Base-by-base conservation (phyloP, 23 red algal genomes). In the Pyropia yezoensis region DNA sequence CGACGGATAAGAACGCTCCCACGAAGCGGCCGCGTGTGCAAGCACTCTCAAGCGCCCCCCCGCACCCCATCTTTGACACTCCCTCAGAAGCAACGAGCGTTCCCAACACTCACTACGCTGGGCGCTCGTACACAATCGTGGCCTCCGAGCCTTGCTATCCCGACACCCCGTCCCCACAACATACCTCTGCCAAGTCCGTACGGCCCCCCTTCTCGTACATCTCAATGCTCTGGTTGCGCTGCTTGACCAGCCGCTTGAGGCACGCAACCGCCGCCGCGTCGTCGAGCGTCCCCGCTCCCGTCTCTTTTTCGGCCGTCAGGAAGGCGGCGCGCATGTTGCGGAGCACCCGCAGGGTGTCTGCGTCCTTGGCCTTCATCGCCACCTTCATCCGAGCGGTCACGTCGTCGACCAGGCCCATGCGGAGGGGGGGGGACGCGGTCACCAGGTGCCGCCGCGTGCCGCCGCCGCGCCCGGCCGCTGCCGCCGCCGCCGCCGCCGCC, bases 271-370 rank as follows among this genome's bases (percentile, higher is more conserved):
- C 86, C 16, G 54, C 61, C 0, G 69, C 62, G 69, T 90, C 86
- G 2, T 51, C 18, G 18, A 90, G 65, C 0, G 75, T 65, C 6
- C 49, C 67, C 25, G 39, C 50, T 8, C 86, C 86, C 29, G 65
- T 57, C 29, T 81, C 75, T 27, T 90, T 90, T 29, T 63, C 22
- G 2, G 68, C 71, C 14, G 54, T 82, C 57, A 82, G 57, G 26
- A 90, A 81, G n/a, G 86, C 86, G 7, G 86, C 86, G 18, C 86
- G 76, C 20, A 90, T 90, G 17, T 55, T 56, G 47, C 86, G 75
- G 57, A 81, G 62, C 23, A 70, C 86, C 28, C 63, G 68, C 17
- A 90, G 23, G 9, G 23, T 20, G 14, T 45, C 14, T 12, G 66
- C 57, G 57, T 80, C 75, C 59, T 72, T 72, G 15, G 68, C 67